phyloP scores from a whole-genome alignment of 129 eudicot genomes.

The Flaveria sonorensis region DNA sequence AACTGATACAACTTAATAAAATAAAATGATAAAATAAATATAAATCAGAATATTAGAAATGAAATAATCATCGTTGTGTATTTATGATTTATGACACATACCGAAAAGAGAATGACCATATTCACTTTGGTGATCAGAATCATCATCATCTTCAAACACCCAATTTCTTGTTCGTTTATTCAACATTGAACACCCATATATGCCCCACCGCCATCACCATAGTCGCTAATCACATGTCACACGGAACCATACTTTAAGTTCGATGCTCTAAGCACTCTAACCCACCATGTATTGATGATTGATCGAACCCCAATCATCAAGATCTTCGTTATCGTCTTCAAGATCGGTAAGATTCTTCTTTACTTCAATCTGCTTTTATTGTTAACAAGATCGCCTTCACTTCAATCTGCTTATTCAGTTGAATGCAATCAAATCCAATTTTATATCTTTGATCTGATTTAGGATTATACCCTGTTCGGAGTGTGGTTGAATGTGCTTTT shows the following conservation, averaged over 20 bases:
- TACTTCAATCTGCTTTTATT: constrained; percentile 22
- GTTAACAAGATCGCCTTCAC: not conserved
- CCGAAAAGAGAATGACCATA: not conserved
- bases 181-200: not conserved
- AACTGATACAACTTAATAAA: no score
- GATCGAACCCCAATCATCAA: constrained; percentile 25
- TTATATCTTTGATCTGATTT: constrained; percentile 5
- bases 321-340: constrained; percentile 28
- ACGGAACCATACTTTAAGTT: constrained; percentile 11
- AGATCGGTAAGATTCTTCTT: constrained; percentile 33
- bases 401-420: no score
- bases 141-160: not conserved
- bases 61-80: not conserved
- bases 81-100: not conserved
- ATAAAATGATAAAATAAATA: no score
- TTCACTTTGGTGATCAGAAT: constrained; percentile 16
- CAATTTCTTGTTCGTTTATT: constrained; percentile 26
- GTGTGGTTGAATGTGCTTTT: constrained; percentile 3
- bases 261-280: not conserved
- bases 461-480: constrained; percentile 1
- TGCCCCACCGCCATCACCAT: constrained; percentile 27
- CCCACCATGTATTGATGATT: constrained; percentile 26
- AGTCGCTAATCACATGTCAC: constrained; percentile 18
- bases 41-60: no score
- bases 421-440: no score